Percentiles rank a stretch among this genome's conserved stretches.
Evolutionary conservation across 768 basidiomycete species (phyloP).

Genomic region (Tylopilus vinaceipallidus): DNA sequence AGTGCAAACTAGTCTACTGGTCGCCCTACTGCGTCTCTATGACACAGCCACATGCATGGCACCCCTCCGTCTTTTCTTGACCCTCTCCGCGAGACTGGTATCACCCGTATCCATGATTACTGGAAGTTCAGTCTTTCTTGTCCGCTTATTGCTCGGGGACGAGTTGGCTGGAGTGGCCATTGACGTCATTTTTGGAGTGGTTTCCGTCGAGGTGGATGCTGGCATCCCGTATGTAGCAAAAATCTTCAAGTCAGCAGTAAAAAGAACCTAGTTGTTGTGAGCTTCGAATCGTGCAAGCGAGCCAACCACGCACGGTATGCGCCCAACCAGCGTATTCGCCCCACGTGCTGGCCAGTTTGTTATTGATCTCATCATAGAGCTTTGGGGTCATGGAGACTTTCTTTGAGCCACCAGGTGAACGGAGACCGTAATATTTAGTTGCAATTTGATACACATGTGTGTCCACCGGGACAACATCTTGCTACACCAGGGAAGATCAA

Average conservation of each 20-base stretch:
- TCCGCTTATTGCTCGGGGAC: slow-evolving; percentile 36
- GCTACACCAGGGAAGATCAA: slow-evolving; percentile 41
- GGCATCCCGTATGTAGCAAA: slow-evolving; percentile 60
- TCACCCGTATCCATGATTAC: not conserved
- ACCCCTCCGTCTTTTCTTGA: slow-evolving; percentile 39
- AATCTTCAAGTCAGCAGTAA: slow-evolving; percentile 70
- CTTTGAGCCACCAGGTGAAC: slow-evolving; percentile 36
- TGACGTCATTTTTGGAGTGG: slow-evolving; percentile 21
- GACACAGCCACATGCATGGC: slow-evolving; percentile 18
- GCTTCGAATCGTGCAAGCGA: not conserved
- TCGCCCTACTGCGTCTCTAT: no score
- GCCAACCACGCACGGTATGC: slow-evolving; percentile 58
- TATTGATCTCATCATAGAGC: slow-evolving; percentile 70
- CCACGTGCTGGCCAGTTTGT: slow-evolving; percentile 65
- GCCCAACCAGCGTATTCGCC: slow-evolving; percentile 90
- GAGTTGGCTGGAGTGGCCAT: slow-evolving; percentile 32
- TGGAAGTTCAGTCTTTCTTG: slow-evolving; percentile 16
- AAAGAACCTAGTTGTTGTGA: slow-evolving; percentile 52
- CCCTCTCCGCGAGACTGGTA: slow-evolving; percentile 39
- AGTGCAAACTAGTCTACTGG: no score
- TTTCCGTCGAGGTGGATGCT: slow-evolving; percentile 10
- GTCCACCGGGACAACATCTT: slow-evolving; percentile 89
- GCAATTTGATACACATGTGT: slow-evolving; percentile 95
- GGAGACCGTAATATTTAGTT: slow-evolving; percentile 70
- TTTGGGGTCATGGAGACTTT: slow-evolving; percentile 71